These are phyloP conservation scores for Phanerodontia chrysosporium DNA, from an alignment of 768 basidiomycete genomes.

Conservation along the genomic window DNA sequence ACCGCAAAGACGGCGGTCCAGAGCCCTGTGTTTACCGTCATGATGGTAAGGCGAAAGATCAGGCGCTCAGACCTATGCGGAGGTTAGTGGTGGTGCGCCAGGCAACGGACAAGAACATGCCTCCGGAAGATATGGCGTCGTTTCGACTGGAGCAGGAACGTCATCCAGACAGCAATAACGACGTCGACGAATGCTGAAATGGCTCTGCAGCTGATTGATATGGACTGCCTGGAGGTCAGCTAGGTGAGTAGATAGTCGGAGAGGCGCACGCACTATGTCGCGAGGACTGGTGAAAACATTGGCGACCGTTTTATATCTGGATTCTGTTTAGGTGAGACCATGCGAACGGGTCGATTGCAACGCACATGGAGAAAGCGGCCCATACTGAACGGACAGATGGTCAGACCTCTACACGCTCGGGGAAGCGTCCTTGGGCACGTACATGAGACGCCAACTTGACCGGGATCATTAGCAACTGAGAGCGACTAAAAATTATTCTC, in stretches of 20 bases:
- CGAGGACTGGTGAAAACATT: no score
- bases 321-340: background rate
- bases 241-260: background rate
- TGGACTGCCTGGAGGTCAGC: background rate
- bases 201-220: slow-evolving; percentile 24
- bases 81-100: no score
- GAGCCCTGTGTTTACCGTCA: background rate
- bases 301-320: background rate
- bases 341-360: background rate
- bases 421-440: no score
- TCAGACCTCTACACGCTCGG: background rate
- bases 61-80: background rate
- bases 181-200: background rate
- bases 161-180: background rate
- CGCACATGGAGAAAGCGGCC: background rate
- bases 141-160: background rate
- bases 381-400: background rate
- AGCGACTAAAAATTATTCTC: no score
- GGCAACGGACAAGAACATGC: background rate
- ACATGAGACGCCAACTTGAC: background rate
- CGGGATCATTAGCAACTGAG: no score
- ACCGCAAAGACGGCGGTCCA: background rate
- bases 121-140: background rate
- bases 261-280: no score
- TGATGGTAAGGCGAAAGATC: background rate